A percentile compares a stretch with the other conserved stretches of the same genome.
phyloP scores from a whole-genome alignment of 306 rosid genomes.

The Ammopiptanthus mongolicus region DNA sequence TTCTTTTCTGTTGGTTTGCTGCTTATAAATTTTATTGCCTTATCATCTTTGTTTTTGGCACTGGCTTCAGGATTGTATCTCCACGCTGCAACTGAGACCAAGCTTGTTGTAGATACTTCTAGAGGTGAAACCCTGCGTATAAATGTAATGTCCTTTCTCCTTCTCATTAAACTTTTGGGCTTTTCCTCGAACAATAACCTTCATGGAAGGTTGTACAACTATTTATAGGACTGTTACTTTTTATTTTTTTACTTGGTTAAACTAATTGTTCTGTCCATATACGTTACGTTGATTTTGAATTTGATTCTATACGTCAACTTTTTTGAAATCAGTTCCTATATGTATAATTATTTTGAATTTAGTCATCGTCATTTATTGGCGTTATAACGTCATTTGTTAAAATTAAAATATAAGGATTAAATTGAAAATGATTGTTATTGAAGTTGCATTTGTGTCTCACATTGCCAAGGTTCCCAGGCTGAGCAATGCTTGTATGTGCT shows the following conservation, averaged over 20 bases:
- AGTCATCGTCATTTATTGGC: too few species aligned
- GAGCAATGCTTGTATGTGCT: too few species aligned
- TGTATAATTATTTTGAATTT: too few species aligned
- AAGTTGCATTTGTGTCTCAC: too few species aligned
- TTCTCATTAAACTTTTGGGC: background rate
- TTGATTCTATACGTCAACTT: too few species aligned
- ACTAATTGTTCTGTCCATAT: too few species aligned
- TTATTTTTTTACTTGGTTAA: background rate
- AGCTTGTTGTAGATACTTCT: conserved; percentile 93
- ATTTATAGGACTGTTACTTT: background rate
- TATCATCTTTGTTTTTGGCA: conserved; percentile 7
- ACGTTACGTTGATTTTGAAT: too few species aligned
- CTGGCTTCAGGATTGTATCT: conserved; percentile 68
- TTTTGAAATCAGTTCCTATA: too few species aligned
- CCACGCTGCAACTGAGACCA: conserved; percentile 78
- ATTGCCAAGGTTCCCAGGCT: too few species aligned
- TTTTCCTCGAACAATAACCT: background rate
- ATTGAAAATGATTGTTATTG: too few species aligned
- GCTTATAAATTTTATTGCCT: background rate
- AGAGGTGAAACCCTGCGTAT: conserved; percentile 95
- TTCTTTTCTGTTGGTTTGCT: background rate
- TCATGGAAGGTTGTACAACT: background rate
- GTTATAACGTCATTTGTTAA: too few species aligned
- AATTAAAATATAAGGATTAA: too few species aligned
- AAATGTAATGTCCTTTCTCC: conserved; percentile 53